phyloP scores from a whole-genome alignment of 176 grass and related monocot species.

The Dendrocalamus sinicus region DNA sequence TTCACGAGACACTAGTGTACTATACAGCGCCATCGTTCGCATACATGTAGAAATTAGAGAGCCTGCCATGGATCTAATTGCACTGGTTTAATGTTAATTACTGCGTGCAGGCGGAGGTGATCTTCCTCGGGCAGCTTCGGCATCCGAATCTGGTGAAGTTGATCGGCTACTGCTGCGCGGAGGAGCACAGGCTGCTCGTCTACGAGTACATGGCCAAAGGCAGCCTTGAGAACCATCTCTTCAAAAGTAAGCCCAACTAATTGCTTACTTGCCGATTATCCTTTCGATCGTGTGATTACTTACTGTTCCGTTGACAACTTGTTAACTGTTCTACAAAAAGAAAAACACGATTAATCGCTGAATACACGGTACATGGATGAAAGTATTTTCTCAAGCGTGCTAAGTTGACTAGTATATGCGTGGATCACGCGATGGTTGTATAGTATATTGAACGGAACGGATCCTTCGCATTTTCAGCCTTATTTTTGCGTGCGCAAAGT shows the following conservation, averaged over 20 bases:
- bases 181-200: conserved; percentile 66
- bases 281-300: too few relatives aligned
- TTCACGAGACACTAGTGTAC: neutral
- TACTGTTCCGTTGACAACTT: too few relatives aligned
- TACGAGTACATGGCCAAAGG: conserved; percentile 77
- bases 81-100: neutral
- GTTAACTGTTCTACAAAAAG: too few relatives aligned
- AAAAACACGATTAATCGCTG: too few relatives aligned
- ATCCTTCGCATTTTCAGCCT: too few relatives aligned
- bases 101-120: conserved; percentile 56
- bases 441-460: too few relatives aligned
- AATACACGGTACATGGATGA: too few relatives aligned
- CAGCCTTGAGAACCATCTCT: conserved; percentile 77
- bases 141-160: conserved; percentile 75
- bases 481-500: too few relatives aligned
- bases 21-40: too few relatives aligned
- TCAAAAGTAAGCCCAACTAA: conserved; percentile 52
- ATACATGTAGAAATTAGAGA: too few relatives aligned
- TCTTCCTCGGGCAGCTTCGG: conserved; percentile 72
- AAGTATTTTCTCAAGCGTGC: neutral
- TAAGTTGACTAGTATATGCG: neutral
- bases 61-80: neutral
- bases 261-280: neutral
- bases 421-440: too few relatives aligned
- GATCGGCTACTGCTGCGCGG: conserved; percentile 74